A percentile compares a stretch with the other conserved stretches of the same genome.
Evolutionary conservation across 768 basidiomycete species (phyloP).

Genomic region (Mycena galericulata): DNA sequence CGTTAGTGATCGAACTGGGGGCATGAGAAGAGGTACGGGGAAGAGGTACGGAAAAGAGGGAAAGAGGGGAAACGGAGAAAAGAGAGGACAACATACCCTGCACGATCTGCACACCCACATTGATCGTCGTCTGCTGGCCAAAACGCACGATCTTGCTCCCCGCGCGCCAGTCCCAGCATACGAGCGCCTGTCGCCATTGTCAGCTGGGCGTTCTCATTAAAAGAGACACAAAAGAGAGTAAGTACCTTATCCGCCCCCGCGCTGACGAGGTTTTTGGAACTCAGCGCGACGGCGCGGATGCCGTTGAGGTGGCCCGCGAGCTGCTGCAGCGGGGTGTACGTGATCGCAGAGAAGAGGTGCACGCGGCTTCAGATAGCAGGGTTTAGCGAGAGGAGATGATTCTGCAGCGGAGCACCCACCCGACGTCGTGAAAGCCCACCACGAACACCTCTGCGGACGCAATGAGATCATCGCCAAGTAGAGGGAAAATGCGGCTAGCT

Average conservation of each 20-base stretch:
- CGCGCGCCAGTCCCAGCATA: conserved; percentile 92
- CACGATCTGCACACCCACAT: conserved; percentile 90
- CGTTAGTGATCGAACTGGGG: neutral
- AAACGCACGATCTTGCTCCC: conserved; percentile 92
- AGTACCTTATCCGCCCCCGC: conserved; percentile 72
- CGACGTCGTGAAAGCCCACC: conserved; percentile 93
- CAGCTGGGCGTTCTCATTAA: neutral
- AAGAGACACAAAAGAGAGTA: neutral
- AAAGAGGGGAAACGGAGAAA: neutral
- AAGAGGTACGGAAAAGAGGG: neutral
- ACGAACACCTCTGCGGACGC: conserved; percentile 80
- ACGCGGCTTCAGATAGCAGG: conserved; percentile 71
- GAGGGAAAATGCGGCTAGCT: conserved; percentile 29
- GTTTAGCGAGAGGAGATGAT: neutral
- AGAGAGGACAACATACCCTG: conserved; percentile 50
- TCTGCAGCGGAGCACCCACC: conserved; percentile 65
- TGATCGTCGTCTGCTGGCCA: conserved; percentile 93
- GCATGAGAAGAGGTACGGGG: neutral
- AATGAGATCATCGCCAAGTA: neutral
- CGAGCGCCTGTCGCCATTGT: conserved; percentile 58
- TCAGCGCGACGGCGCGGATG: conserved; percentile 89
- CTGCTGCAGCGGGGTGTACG: conserved; percentile 86
- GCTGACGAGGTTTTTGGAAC: conserved; percentile 86
- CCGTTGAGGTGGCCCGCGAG: conserved; percentile 89
- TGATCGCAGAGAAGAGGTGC: conserved; percentile 88